phyloP scores from a whole-genome alignment of 2,329 filamentous ascomycete species.

The Fusarium irregulare region DNA sequence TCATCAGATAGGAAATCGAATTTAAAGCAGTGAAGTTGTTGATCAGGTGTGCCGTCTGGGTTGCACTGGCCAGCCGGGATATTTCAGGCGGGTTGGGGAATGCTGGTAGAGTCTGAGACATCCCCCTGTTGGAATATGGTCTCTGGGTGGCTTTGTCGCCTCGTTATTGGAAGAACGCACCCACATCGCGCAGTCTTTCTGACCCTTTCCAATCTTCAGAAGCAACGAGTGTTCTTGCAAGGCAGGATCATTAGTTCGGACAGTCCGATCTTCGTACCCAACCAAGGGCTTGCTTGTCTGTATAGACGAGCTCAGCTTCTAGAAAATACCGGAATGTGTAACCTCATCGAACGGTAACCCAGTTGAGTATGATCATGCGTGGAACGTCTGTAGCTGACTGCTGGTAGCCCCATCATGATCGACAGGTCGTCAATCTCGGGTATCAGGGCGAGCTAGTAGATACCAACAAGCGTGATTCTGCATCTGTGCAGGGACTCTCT shows the following conservation, averaged over 20 bases:
- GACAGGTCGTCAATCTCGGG: conserved; percentile 47
- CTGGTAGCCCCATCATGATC: conserved; percentile 42
- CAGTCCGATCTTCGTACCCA: conserved; percentile 28
- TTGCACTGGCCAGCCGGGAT: conserved; percentile 37
- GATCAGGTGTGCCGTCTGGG: conserved; percentile 40
- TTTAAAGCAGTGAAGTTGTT: conserved; percentile 28
- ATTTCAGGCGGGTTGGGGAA: conserved; percentile 44
- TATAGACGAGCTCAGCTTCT: conserved; percentile 31
- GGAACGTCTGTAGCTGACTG: conserved; percentile 31
- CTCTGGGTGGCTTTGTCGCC: conserved; percentile 24
- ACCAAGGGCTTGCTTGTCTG: conserved; percentile 23
- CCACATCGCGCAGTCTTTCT: conserved; percentile 27
- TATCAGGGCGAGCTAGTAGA: conserved; percentile 40
- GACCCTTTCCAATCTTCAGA: conserved; percentile 41
- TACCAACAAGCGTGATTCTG: conserved; percentile 20
- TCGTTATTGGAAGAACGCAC: conserved; percentile 22
- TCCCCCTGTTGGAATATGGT: conserved; percentile 28
- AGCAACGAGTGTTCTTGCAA: conserved; percentile 33
- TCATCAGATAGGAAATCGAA: conserved; percentile 23
- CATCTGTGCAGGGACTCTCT: conserved; percentile 1
- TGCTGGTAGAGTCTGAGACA: conserved; percentile 47
- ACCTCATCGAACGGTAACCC: conserved; percentile 27
- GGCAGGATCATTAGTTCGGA: conserved; percentile 22
- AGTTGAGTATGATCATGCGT: conserved; percentile 34
- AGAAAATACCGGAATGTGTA: conserved; percentile 34